These are phyloP conservation scores for Apiospora pterosperma DNA, from an alignment of 2,329 filamentous ascomycete genomes.

Conservation along the genomic window DNA sequence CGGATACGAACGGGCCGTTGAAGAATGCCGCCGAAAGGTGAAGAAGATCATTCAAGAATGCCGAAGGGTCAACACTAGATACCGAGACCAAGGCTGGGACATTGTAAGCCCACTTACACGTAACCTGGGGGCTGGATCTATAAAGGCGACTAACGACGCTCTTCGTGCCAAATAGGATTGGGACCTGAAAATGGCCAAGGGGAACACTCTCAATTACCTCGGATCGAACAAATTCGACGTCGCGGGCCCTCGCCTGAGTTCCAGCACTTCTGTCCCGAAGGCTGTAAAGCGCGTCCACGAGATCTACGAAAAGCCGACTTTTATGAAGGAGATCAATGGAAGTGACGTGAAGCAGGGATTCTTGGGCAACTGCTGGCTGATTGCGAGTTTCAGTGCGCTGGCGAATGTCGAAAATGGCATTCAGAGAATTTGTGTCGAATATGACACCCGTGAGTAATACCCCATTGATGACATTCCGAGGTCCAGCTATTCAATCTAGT, in stretches of 20 bases:
- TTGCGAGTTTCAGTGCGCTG: slow-evolving; percentile 74
- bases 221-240: slow-evolving; percentile 51
- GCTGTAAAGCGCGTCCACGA: slow-evolving; percentile 73
- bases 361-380: slow-evolving; percentile 80
- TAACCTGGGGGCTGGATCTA: neutral
- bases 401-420: slow-evolving; percentile 70
- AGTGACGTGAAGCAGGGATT: slow-evolving; percentile 75
- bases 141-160: neutral
- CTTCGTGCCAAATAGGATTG: slow-evolving; percentile 45
- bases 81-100: slow-evolving; percentile 63
- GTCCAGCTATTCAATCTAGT: slow-evolving; percentile 22
- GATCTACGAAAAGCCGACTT: slow-evolving; percentile 71
- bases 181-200: slow-evolving; percentile 65
- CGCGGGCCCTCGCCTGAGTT: slow-evolving; percentile 38
- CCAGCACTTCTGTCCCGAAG: slow-evolving; percentile 56
- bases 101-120: slow-evolving; percentile 40
- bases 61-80: slow-evolving; percentile 73
- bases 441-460: slow-evolving; percentile 52
- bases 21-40: slow-evolving; percentile 61
- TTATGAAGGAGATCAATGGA: slow-evolving; percentile 62
- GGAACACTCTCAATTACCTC: slow-evolving; percentile 52
- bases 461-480: neutral
- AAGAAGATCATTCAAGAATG: slow-evolving; percentile 63
- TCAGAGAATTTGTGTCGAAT: slow-evolving; percentile 70
- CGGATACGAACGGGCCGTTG: slow-evolving; percentile 61